These are phyloP conservation scores for Erucastrum elatum DNA, from an alignment of 345 rosid genomes.

Conservation along the genomic window DNA sequence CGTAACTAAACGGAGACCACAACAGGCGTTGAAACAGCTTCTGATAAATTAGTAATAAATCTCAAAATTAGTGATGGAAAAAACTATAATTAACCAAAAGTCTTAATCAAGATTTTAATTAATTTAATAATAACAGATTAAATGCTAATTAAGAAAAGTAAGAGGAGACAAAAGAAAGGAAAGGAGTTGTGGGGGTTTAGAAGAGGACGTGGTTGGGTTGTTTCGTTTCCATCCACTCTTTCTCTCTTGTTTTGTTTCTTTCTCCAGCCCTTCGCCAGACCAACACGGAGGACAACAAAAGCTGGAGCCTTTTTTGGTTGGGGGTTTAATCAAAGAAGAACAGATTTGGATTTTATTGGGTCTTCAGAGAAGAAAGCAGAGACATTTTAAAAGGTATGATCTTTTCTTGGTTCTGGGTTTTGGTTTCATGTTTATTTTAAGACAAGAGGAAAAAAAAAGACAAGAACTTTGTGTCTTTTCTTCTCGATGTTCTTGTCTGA, in stretches of 20 bases:
- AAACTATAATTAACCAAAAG: constrained; percentile 34
- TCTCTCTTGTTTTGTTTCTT: constrained; percentile 8
- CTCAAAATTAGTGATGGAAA: constrained; percentile 2
- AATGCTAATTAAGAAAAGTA: constrained; percentile 34
- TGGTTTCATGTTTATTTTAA: background rate
- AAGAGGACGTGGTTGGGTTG: constrained; percentile 42
- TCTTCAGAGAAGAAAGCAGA: background rate
- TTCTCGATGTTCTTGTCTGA: no score
- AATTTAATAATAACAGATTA: background rate
- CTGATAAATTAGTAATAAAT: constrained; percentile 22
- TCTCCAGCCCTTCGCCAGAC: constrained; percentile 14
- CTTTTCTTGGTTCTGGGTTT: background rate
- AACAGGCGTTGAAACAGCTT: constrained; percentile 33
- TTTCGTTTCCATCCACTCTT: constrained; percentile 40
- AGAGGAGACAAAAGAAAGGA: background rate
- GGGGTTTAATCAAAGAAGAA: constrained; percentile 3
- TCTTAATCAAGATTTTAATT: constrained; percentile 25
- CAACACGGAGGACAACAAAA: background rate
- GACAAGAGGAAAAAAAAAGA: background rate
- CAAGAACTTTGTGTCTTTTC: constrained; percentile 5
- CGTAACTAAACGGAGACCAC: constrained; percentile 26
- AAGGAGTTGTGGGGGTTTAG: constrained; percentile 27
- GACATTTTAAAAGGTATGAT: constrained; percentile 30
- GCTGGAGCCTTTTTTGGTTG: background rate
- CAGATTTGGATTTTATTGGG: background rate